phyloP scores from a whole-genome alignment of 169 alveolate genomes.

The Cyclospora cayetanensis region DNA sequence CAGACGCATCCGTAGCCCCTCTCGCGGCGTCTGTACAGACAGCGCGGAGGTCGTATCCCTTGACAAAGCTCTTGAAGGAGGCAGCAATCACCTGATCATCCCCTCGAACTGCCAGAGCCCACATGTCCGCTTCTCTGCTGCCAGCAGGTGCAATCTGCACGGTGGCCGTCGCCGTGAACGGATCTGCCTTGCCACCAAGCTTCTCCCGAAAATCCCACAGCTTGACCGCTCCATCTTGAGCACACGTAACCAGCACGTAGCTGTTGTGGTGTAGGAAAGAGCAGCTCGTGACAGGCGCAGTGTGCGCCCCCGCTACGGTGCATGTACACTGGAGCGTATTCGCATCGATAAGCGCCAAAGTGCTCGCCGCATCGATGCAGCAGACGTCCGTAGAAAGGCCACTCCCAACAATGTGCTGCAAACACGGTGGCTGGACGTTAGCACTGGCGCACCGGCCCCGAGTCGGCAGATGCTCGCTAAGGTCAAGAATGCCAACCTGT shows the following conservation, averaged over 20 bases:
- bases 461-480: background rate
- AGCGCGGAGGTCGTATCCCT: conserved; percentile 31
- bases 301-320: background rate
- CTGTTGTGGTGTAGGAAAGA: conserved; percentile 14
- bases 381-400: background rate
- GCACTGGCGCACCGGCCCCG: too few species aligned
- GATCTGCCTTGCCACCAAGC: background rate
- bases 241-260: background rate
- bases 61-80: background rate
- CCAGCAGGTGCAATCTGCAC: conserved; percentile 44
- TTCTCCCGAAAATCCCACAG: conserved; percentile 8
- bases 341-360: background rate
- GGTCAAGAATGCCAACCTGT: background rate
- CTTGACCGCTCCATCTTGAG: conserved; percentile 42
- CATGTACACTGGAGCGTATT: background rate
- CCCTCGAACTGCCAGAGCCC: conserved; percentile 25
- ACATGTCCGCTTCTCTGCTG: conserved; percentile 40
- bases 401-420: conserved; percentile 41
- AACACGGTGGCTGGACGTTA: conserved; percentile 21
- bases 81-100: conserved; percentile 15
- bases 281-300: conserved; percentile 13
- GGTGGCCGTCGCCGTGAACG: background rate
- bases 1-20: background rate
- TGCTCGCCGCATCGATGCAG: conserved; percentile 20
- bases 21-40: background rate